phyloP scores from a whole-genome alignment of 305 asterid genomes.

The Fraxinus sp. region DNA sequence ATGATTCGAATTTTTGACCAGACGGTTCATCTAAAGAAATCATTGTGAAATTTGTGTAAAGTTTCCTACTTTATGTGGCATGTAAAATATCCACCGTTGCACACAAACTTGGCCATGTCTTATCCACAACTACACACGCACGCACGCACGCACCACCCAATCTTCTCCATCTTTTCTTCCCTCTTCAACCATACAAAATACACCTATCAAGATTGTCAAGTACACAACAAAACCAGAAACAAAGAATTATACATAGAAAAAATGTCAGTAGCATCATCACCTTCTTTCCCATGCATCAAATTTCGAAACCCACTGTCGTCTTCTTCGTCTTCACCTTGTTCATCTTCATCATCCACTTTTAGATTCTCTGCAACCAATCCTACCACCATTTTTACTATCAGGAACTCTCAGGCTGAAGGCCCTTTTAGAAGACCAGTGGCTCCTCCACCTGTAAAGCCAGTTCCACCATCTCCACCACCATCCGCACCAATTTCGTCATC shows the following conservation, averaged over 20 bases:
- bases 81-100: not conserved
- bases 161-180: constrained; percentile 23
- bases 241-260: constrained; percentile 6
- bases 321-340: constrained; percentile 25
- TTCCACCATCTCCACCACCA: constrained; percentile 46
- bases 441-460: constrained; percentile 71
- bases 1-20: too few species aligned
- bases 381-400: constrained; percentile 31
- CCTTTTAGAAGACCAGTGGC: constrained; percentile 86
- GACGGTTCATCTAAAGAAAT: not conserved
- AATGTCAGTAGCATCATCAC: constrained; percentile 86
- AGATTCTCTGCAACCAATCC: constrained; percentile 41
- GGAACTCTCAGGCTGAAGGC: constrained; percentile 78
- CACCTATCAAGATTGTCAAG: constrained; percentile 12
- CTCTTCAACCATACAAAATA: constrained; percentile 26
- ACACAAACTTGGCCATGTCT: constrained; percentile 45
- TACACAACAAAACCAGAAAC: constrained; percentile 9
- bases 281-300: constrained; percentile 74
- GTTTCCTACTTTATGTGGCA: not conserved
- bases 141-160: constrained; percentile 28
- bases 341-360: constrained; percentile 44
- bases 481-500: constrained; percentile 23
- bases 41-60: not conserved
- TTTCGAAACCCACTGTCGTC: constrained; percentile 41
- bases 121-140: constrained; percentile 46